phyloP scores from a whole-genome alignment of 2,329 filamentous ascomycete species.

The Alternaria consortialis region DNA sequence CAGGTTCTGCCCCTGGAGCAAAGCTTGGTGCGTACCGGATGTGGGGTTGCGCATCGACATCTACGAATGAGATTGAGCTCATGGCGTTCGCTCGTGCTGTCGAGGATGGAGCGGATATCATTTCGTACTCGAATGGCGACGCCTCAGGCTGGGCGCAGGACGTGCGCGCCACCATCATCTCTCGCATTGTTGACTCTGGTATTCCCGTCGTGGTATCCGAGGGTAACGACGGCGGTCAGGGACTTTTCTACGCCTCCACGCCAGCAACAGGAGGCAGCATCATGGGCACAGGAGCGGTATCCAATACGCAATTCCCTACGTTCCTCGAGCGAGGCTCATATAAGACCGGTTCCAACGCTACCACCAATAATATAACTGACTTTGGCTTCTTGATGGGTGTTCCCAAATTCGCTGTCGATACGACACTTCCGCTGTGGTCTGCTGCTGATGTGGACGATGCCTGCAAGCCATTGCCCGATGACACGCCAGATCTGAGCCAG shows the following conservation, averaged over 20 bases:
- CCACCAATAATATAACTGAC: slow-evolving; percentile 29
- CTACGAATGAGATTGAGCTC: slow-evolving; percentile 23
- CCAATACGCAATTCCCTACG: slow-evolving; percentile 43
- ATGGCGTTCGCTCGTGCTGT: slow-evolving; percentile 58
- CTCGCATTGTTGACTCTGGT: slow-evolving; percentile 57
- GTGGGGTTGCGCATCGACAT: slow-evolving; percentile 17
- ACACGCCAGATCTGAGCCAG: slow-evolving; percentile 65
- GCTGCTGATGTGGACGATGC: slow-evolving; percentile 59
- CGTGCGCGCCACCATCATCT: slow-evolving; percentile 53
- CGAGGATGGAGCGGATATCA: slow-evolving; percentile 58
- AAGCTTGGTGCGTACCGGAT: slow-evolving; percentile 28
- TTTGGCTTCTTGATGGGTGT: slow-evolving; percentile 50
- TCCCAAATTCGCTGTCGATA: slow-evolving; percentile 32
- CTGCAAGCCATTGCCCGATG: slow-evolving; percentile 62
- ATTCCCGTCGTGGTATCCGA: slow-evolving; percentile 62
- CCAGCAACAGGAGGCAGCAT: slow-evolving; percentile 56
- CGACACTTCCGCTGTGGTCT: slow-evolving; percentile 38
- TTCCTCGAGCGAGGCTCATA: slow-evolving; percentile 21
- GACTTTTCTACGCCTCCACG: slow-evolving; percentile 58
- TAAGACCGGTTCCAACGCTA: slow-evolving; percentile 45
- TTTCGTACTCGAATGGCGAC: slow-evolving; percentile 33
- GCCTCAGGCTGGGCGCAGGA: slow-evolving; percentile 45
- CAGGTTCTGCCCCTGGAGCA: slow-evolving; percentile 29
- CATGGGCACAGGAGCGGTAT: slow-evolving; percentile 58
- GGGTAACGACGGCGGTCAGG: slow-evolving; percentile 61